Evolutionary conservation across 1,139 yeast genomes (phyloP), one percentile per base, ranked within the genome.

Genomic region (Zygosaccharomyces sapae): DNA sequence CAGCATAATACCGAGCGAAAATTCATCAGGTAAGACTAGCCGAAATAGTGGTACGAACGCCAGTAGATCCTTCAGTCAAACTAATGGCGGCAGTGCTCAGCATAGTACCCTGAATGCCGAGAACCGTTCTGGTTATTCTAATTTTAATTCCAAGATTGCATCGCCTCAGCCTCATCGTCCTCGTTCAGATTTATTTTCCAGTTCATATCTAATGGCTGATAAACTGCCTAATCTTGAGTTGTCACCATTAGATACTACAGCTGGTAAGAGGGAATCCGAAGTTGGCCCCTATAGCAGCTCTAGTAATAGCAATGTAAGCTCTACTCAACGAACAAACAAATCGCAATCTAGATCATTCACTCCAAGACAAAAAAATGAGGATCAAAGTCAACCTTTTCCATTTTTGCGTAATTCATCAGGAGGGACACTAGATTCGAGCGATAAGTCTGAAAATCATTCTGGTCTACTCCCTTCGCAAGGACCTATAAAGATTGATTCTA

Each of bases 151-250:
- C 18, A 46, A 46, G 20, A 43, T 48, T 19, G 48, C 48, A 12
- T 45, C 49, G 1, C 47, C 51, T 7, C 51, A 44, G 38, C 64
- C 64, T 22, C 54, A 65, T 16, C 65, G 56, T n/a, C 55, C 54
- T 1, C 59, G 55, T 29, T 36, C 54, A 18, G 56, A 64, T 13
- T 58, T 76, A 4, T 73, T 77, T 48, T 70, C 72, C 12, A 73
- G 71, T 22, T 65, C 75, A 0, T 73, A 68, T 52, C 55, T 70
- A 44, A 70, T 67, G n/a, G 64, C 70, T 7, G 73, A 68, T 16
- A 49, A 51, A 22, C 48, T 56, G 5, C 55, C 58, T 9, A 50
- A 46, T 25, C 49, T 49, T 13, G 33, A 38, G 12, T 12, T 24
- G 16, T 31, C 40, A 7, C 31, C 19, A 12, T 5, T 12, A 6